Conservation (phyloP, 1,284 basidiomycete genomes). For the Schizophyllum amplum region DNA sequence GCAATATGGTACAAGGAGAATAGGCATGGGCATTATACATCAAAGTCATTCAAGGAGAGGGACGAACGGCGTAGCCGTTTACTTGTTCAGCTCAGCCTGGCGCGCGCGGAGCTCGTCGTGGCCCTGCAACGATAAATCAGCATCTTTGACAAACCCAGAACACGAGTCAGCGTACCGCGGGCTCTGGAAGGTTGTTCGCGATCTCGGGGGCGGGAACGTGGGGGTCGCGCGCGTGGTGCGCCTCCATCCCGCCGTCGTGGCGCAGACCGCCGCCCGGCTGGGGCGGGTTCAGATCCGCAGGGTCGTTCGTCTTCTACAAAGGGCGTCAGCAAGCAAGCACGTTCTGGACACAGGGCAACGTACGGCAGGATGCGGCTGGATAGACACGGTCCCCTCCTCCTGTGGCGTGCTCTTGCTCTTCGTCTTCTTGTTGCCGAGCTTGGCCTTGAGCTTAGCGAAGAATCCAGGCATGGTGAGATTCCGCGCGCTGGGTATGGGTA, state of each 20-base stretch:
- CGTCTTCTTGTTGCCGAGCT: background rate
- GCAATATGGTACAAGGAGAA: too few relatives aligned
- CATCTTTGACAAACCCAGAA: background rate
- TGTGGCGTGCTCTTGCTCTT: background rate
- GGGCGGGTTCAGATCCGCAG: slow-evolving; percentile 34
- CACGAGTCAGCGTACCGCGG: slow-evolving; percentile 14
- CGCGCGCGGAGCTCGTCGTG: slow-evolving; percentile 62
- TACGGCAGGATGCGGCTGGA: slow-evolving; percentile 46
- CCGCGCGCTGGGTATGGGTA: too few relatives aligned
- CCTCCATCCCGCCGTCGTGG: slow-evolving; percentile 22
- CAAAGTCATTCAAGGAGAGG: too few relatives aligned
- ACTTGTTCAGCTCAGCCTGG: slow-evolving; percentile 23
- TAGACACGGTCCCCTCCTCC: slow-evolving; percentile 28
- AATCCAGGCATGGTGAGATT: background rate
- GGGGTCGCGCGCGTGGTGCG: slow-evolving; percentile 36
- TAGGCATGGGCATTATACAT: too few relatives aligned
- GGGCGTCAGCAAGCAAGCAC: background rate
- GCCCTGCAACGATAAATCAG: slow-evolving; percentile 12
- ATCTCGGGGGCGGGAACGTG: slow-evolving; percentile 27
- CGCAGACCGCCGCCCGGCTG: slow-evolving; percentile 28
- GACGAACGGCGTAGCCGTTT: background rate
- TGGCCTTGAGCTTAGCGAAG: background rate
- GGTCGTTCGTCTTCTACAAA: slow-evolving; percentile 41
- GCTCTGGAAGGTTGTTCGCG: slow-evolving; percentile 16
- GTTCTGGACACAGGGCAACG: slow-evolving; percentile 11